A percentile compares a stretch with the other conserved stretches of the same genome.
phyloP scores from a whole-genome alignment of 257 asterid genomes.

The Lavandula angustifolia region DNA sequence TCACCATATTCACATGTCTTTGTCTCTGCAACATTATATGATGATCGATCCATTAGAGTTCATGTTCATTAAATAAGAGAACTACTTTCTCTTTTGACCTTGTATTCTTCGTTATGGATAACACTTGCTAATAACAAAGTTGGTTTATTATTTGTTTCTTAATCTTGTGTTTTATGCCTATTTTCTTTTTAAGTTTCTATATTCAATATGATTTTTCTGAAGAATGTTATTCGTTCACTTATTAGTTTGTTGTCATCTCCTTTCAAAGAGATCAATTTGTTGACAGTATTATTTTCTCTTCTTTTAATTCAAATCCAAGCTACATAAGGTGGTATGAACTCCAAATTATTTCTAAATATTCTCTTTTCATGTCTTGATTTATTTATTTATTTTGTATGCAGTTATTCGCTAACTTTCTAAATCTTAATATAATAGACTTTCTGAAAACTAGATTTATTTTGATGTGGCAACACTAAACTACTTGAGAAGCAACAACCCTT shows the following conservation, averaged over 20 bases:
- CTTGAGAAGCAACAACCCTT: slow-evolving; percentile 83
- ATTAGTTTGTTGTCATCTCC: slow-evolving; percentile 61
- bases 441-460: slow-evolving; percentile 87
- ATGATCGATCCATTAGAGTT: slow-evolving; percentile 95
- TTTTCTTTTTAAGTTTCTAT: not conserved
- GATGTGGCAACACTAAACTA: slow-evolving; percentile 68
- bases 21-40: slow-evolving; percentile 73
- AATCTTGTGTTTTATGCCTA: not conserved
- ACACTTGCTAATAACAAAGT: slow-evolving; percentile 56
- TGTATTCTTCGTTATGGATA: slow-evolving; percentile 86
- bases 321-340: slow-evolving; percentile 69
- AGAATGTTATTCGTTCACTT: slow-evolving; percentile 65
- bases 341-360: slow-evolving; percentile 15
- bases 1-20: slow-evolving; percentile 27
- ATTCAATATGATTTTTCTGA: slow-evolving; percentile 47
- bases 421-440: slow-evolving; percentile 66
- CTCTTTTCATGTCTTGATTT: slow-evolving; percentile 20
- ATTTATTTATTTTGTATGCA: slow-evolving; percentile 25
- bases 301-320: slow-evolving; percentile 95
- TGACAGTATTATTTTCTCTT: slow-evolving; percentile 83
- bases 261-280: slow-evolving; percentile 77
- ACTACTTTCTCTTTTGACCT: slow-evolving; percentile 73
- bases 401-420: slow-evolving; percentile 30
- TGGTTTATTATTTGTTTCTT: slow-evolving; percentile 44
- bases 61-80: slow-evolving; percentile 88